These are phyloP conservation scores for Phytomonas sp. DNA, from an alignment of 208 protist genomes.

Conservation along the genomic window DNA sequence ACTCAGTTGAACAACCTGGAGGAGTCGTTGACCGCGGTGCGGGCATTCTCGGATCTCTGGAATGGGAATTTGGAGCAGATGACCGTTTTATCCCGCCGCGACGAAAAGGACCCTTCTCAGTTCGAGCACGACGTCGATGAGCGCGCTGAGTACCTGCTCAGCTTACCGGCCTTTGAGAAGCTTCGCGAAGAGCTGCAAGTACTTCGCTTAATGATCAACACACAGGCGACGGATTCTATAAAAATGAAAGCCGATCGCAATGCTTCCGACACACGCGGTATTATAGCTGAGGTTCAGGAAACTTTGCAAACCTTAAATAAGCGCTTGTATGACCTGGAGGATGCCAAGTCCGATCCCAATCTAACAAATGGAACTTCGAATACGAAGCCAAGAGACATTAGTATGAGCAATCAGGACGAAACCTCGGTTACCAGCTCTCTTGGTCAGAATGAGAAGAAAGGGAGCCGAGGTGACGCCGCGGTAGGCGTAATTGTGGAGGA, in stretches of 20 bases:
- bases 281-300: too few relatives aligned
- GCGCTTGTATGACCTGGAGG: not conserved
- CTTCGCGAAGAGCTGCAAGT: constrained; percentile 63
- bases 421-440: not conserved
- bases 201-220: constrained; percentile 45
- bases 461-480: not conserved
- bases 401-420: not conserved
- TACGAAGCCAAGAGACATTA: not conserved
- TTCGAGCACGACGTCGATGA: constrained; percentile 38
- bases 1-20: constrained; percentile 11
- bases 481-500: too few relatives aligned
- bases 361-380: too few relatives aligned
- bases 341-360: not conserved
- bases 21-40: constrained; percentile 11
- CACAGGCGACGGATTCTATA: constrained; percentile 43
- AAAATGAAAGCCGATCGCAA: constrained; percentile 25
- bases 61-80: constrained; percentile 26
- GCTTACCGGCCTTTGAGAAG: constrained; percentile 48
- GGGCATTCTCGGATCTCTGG: constrained; percentile 60
- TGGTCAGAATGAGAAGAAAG: not conserved
- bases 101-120: constrained; percentile 12
- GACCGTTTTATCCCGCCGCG: constrained; percentile 29
- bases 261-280: too few relatives aligned
- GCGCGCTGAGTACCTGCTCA: constrained; percentile 49
- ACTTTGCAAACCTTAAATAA: constrained; percentile 7